Base-by-base conservation (phyloP, 495 filamentous ascomycete genomes). In the Lasiosphaeris hirsuta region DNA sequence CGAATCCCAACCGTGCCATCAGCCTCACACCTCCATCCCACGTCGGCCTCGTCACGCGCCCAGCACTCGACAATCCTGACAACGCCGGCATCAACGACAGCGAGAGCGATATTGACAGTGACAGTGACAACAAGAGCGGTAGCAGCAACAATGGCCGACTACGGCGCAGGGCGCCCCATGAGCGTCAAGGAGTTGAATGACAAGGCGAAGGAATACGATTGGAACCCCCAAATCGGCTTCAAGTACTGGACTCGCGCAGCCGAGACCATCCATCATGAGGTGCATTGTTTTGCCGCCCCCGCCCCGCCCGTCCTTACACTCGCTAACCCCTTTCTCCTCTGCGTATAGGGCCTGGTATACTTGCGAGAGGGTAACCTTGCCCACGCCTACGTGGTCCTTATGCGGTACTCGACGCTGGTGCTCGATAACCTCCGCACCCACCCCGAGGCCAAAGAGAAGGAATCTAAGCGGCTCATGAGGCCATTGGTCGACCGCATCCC, bases 221-320 rank as follows among this genome's bases (percentile, higher is more conserved):
- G 90, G 78, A 88, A 89, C 69, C 79, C 81, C 4, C 68, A 75
- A 1, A 86, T 96, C 49, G 80, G 84, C 8, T 75, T 96, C 35
- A 84, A 84, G 63, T 86, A 86, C 62, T 98, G 92, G 92, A 72
- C 92, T 35, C 82, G 90, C 19, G 89, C 91, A 3, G 88, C 90
- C 9, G 81, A 88, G 38, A 86, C 86, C 11, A 70, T 96, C 40
- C 73, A 88, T 51, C 87, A 88, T 67, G 88, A 97, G 84, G 92
- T 93, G 57, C 52, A 75, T 49, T 35, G 18, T 38, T 11, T 10
- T 36, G 42, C 33, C 13, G 0, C 6, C 9, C 6, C n/a, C n/a
- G n/a, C n/a, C n/a, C 36, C 8, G 23, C 1, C 15, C 11, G 3
- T n/a, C 6, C 5, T 18, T 33, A 7, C 13, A 11, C 46, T 14